Evolutionary conservation across 768 basidiomycete genomes (phyloP), one percentile per base, ranked within the genome.

Genomic region (Lactarius indigo): DNA sequence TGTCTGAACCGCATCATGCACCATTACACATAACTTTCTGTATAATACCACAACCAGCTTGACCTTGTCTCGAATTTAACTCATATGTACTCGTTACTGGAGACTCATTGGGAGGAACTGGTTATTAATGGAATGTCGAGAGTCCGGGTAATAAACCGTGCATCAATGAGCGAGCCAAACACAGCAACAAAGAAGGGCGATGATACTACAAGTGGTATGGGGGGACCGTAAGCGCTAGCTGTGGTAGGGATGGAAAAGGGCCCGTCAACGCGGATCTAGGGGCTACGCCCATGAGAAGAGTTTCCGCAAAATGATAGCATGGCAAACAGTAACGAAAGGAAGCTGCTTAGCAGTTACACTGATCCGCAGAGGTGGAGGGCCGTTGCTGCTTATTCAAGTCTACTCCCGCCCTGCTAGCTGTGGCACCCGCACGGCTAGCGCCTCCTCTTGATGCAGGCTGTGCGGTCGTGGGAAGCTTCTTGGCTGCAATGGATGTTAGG

Each of bases 401-500:
- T n/a, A 94, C 88, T 50, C 89, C 90, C 65, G 85, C 76, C 71
- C 87, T 79, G 65, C 81, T 73, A 44, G 74, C 80, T 37, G 84
- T 79, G 30, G 83, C 75, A 47, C 84, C 82, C n/a, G 83, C 75
- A 63, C 84, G 82, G 56, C 79, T 81, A 47, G 82, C 75, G 58
- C 79, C 85, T 59, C 85, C 79, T 71, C 89, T 79, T 61, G 86
- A 79, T 54, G 89, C 77, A 63, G 87, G 84, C 42, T 91, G 87
- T 59, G 90, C 89, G 6, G 86, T 89, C 67, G 89, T 79, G n/a
- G 92, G 92, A n/a, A 94, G 80, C 73, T 93, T 94, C 87, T 92
- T 91, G 75, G 92, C 92, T 94, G 73, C 4, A 55, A 64, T 63
- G 52, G 31, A 64, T 69, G 23, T 63, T 56, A 57, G 60, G 50